phyloP scores from a whole-genome alignment of 1,284 basidiomycete genomes.

The Trichosporon sp. region DNA sequence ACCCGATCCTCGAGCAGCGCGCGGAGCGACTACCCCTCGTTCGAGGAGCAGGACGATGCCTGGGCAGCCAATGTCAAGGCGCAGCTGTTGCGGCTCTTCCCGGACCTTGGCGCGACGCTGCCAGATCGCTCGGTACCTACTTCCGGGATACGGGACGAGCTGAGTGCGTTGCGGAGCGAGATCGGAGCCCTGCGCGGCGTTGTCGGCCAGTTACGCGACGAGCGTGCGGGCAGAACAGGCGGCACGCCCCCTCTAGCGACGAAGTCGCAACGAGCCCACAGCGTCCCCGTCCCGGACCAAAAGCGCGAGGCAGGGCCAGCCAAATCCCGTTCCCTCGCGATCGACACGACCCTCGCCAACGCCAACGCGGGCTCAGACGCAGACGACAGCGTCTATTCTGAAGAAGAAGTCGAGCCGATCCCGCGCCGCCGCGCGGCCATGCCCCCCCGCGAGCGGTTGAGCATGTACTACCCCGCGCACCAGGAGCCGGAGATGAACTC shows the following conservation, averaged over 20 bases:
- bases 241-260: background rate
- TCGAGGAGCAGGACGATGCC: slow-evolving; percentile 40
- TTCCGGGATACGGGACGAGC: slow-evolving; percentile 38
- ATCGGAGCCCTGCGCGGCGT: slow-evolving; percentile 44
- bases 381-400: background rate
- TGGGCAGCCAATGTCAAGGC: slow-evolving; percentile 47
- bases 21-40: background rate
- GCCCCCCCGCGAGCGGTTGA: background rate
- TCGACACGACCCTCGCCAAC: background rate
- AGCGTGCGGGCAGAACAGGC: slow-evolving; percentile 17
- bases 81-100: slow-evolving; percentile 48
- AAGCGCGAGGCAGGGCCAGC: too few relatives aligned
- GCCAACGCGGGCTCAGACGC: background rate
- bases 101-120: slow-evolving; percentile 38
- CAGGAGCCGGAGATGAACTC: background rate
- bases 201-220: slow-evolving; percentile 41
- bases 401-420: background rate
- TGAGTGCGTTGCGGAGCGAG: slow-evolving; percentile 42
- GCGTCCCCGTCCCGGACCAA: background rate
- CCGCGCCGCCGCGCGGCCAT: background rate
- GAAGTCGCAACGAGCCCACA: background rate
- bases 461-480: background rate
- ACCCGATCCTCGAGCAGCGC: background rate
- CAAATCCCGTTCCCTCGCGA: background rate
- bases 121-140: slow-evolving; percentile 14